Evolutionary conservation across 805 yeast genomes (phyloP), one percentile per base, ranked within the genome.

Genomic region (Cyberlindnera lachancei): DNA sequence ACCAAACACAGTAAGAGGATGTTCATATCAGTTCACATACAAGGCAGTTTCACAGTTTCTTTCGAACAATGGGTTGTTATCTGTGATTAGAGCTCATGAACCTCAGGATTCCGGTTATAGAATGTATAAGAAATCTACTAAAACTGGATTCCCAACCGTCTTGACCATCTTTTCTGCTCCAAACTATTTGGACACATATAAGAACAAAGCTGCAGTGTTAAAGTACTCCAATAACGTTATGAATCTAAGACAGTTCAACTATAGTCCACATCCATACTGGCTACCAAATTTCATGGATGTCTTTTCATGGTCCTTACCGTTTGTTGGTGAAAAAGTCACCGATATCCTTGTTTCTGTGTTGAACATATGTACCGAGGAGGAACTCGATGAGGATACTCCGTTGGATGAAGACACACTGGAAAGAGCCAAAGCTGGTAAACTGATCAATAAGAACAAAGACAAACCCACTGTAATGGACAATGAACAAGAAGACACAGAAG

Each of bases 51-150:
- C 92, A 48, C 72, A 72, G 27, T 90, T 90, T 48, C 63, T 90
- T 46, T 80, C 81, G 44, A 66, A 75, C 32, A 90, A 86, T 25
- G 81, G 84, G 15, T 61, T 90, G 23, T 62, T 90, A 20, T 80
- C 87, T n/a, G 73, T 90, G 22, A 85, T 90, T 28, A 69, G 98
- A 37, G 97, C 96, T 2, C 98, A 90, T 56, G 96, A 90, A 60
- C 96, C 96, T 1, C 98, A 90, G 58, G 96, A 90, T 57, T 88
- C 92, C 8, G 98, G 98, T 23, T 90, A 88, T 59, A 66, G 96
- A 53, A 92, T 92, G 85, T 90, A 90, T 60, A 81, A 79, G 47
- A 75, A 84, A 44, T 84, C 95, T 2, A 71, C 74, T 39, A 68
- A 82, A 4, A 77, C 87, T 50, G 94, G 94, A 10, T 90, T 90